Evolutionary conservation across 1,139 yeast species (phyloP).

Genomic region (Hansenula lynferdii): DNA sequence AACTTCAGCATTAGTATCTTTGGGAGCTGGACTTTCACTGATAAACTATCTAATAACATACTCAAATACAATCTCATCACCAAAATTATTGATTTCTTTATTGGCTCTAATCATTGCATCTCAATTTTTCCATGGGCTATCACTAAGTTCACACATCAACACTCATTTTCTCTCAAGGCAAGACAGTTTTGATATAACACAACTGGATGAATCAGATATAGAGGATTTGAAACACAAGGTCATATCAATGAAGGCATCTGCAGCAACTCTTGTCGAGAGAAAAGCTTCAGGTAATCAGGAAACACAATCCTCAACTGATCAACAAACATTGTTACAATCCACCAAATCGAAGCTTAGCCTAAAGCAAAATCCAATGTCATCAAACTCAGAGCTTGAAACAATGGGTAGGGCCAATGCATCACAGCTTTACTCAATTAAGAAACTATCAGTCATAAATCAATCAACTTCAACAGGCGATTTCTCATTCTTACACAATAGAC

Average conservation of each 20-base stretch:
- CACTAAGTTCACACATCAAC: slow-evolving; percentile 12
- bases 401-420: no score
- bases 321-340: neutral
- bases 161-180: neutral
- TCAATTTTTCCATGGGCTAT: slow-evolving; percentile 12
- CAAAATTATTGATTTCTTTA: slow-evolving; percentile 9
- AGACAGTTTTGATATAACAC: neutral
- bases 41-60: slow-evolving; percentile 4
- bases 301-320: neutral
- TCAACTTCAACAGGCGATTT: slow-evolving; percentile 15
- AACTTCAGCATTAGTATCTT: slow-evolving; percentile 9
- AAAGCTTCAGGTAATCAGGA: slow-evolving; percentile 1
- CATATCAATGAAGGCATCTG: slow-evolving; percentile 20
- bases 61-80: neutral
- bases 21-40: slow-evolving; percentile 21
- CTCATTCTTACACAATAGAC: neutral
- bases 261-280: slow-evolving; percentile 20
- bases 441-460: slow-evolving; percentile 19
- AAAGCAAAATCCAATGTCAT: neutral
- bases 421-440: slow-evolving; percentile 14
- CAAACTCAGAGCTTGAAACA: neutral
- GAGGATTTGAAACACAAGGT: slow-evolving; percentile 4
- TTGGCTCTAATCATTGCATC: slow-evolving; percentile 12
- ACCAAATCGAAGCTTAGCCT: neutral
- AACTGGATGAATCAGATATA: neutral